A percentile compares a stretch with the other conserved stretches of the same genome.
These are phyloP conservation scores for Rhizophora mangle DNA, from an alignment of 345 rosid genomes.

Conservation along the genomic window DNA sequence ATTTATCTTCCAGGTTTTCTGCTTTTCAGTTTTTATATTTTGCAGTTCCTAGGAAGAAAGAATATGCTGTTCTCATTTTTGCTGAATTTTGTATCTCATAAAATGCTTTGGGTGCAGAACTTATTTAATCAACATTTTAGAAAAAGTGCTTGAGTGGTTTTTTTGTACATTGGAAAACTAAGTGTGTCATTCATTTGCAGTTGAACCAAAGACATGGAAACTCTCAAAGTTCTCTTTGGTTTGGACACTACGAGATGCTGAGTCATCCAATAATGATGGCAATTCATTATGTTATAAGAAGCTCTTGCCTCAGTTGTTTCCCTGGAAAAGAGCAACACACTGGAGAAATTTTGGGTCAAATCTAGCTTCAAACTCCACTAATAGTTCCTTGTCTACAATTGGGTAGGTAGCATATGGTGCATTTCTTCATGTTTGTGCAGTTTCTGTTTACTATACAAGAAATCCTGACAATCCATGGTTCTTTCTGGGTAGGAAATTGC, in stretches of 20 bases:
- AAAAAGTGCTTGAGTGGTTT: no score
- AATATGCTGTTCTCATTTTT: no score
- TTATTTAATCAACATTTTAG: no score
- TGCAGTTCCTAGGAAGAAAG: no score
- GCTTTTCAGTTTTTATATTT: no score
- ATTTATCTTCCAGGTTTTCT: no score
- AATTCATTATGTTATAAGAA: conserved; percentile 39
- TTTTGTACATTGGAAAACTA: neutral
- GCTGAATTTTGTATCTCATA: no score
- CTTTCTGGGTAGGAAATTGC: conserved; percentile 55
- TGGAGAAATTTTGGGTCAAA: conserved; percentile 51
- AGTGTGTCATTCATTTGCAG: conserved; percentile 38
- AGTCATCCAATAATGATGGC: conserved; percentile 33
- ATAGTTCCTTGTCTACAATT: conserved; percentile 49
- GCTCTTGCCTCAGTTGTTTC: conserved; percentile 68
- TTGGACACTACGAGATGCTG: conserved; percentile 59
- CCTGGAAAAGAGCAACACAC: conserved; percentile 81
- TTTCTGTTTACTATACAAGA: conserved; percentile 18
- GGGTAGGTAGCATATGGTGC: conserved; percentile 42
- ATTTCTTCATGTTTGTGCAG: conserved; percentile 26
- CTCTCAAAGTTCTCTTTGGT: conserved; percentile 65
- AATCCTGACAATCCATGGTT: conserved; percentile 21
- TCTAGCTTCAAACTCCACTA: conserved; percentile 35
- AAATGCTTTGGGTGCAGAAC: no score
- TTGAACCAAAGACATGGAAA: conserved; percentile 39